Base-by-base conservation (phyloP, 2,329 filamentous ascomycete genomes). In the Aphanoascus verrucosus region DNA sequence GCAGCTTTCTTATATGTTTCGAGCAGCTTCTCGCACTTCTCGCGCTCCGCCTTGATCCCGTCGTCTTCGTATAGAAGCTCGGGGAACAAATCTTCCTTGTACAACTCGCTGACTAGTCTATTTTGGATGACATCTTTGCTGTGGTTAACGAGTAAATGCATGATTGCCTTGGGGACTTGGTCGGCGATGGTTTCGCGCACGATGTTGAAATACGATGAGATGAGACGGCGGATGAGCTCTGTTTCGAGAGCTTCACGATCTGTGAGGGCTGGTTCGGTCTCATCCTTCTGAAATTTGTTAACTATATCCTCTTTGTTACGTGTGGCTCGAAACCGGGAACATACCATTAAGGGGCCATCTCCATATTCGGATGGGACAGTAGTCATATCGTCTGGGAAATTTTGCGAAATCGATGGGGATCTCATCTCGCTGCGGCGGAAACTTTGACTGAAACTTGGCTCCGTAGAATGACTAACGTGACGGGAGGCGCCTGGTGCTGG, bases 131-230 rank as follows among this genome's bases (percentile, higher is more conserved):
- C 91, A 61, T 98, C 93, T 70, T 97, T 96, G 73, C 88, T 94
- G 75, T 96, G 88, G 72, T 98, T 98, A 66, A 98, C 93, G 34
- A 98, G 80, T 45, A 98, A 81, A 69, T 98, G 93, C 93, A 98
- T 98, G 62, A 98, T 86, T 4, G 93, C 93, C 74, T 98, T 98
- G 60, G 93, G 93, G 9, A 98, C 93, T 72, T 97, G 91, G 67
- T 98, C 93, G 43, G 91, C 91, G 63, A 96, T 95, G n/a, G 88
- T 91, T 72, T 98, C 93, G 58, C 93, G 87, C 45, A 98, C 93
- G 64, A 98, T 98, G 69, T 95, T 94, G 77, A 98, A 98, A 76
- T 98, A 98, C 1, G 90, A 96, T 32, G 88, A 94, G 68, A 98
- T 98, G 54, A 98, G 81, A 45, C 90, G 87, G 45, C 91, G 86